Base-by-base conservation (phyloP, 352 stramenopile species). In the Nothophytophthora sp. region DNA sequence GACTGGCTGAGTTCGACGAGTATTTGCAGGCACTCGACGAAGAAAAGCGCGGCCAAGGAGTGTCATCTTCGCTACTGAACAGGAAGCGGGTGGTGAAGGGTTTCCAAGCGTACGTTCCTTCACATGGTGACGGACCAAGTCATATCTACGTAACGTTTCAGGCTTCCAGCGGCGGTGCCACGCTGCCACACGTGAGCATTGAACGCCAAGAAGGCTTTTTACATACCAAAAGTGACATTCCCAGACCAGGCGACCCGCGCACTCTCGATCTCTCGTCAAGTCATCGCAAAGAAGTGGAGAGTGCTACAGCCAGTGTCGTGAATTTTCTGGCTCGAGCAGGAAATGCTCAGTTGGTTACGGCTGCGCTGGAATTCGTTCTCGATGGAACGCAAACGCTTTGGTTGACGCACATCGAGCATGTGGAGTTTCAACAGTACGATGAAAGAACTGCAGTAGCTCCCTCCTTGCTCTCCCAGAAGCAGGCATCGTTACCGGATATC, bases 401-500 rank as follows among this genome's bases (percentile, higher is more conserved):
- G 70, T 61, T 83, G n/a, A 68, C 50, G 24, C 60, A 76, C 36
- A 43, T 76, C 23, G 42, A 50, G 1, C 55, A 61, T 1, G 52
- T 71, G 5, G 54, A 63, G 11, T 25, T 68, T 3, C 47, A 43
- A 9, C 12, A 37, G 3, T 33, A 30, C 16, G 18, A 25, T 9
- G 27, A 16, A 4, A 52, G 12, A 43, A 36, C 33, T 55, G 48
- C 20, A 2, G 30, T 13, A 4, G 28, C 15, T 13, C 8, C 22
- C 1, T 40, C 42, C 0, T 5, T 25, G 34, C 16, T 52, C 3
- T 12, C 29, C 19, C 42, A 41, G 13, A 63, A 68, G 16, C 79
- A 68, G 19, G 47, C 64, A 1, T 84, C 72, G 22, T 49, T 92
- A 3, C 78, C 81, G 4, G 77, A 70, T 28, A 46, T 92, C 1